Evolutionary conservation across 148 eudicot species (phyloP), one percentile per base, ranked within the genome.

Genomic region (Rhododendron molle): DNA sequence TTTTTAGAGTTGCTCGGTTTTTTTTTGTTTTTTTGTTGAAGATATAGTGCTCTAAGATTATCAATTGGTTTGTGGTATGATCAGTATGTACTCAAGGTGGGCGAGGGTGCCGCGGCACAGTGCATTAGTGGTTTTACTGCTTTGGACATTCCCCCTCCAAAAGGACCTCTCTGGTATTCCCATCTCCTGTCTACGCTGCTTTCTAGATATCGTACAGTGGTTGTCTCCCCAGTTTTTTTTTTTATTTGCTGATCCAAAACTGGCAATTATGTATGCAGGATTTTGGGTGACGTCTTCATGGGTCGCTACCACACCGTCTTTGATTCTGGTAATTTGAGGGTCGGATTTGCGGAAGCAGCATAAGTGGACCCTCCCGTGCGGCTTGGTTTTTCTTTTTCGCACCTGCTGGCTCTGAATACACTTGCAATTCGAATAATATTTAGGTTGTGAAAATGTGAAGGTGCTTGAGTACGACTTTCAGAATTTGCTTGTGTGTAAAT

Each of bases 261-360:
- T 77, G 54, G 23, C 7, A 78, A 77, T 82, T 84, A 11, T 85
- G 85, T 71, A 77, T 90, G 89, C 90, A 96, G 99, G 99, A 96
- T 96, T 86, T 82, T 96, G 91, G 99, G 99, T 81, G 99, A 96
- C 69, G 81, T 96, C 72, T 96, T 95, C 88, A 96, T 96, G 99
- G 98, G 99, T 56, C 91, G 91, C 21, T 96, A 96, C 87, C 99
- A 96, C 84, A 96, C 98, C 0, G 94, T 94, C 21, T 96, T 96
- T 74, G 99, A 96, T 87, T 91, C 84, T 85, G 99, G 96, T 5
- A 91, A 95, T 11, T 62, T 88, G 18, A 87, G 94, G 81, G 91
- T 96, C 81, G 99, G 99, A 85, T 96, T 96, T 72, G 98, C 99
- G 9, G 94, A 93, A 86, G 96, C 98, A 46, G 96, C 94, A 50